Base-by-base conservation (phyloP, 2,329 filamentous ascomycete species). In the Colletotrichum spaethianum region DNA sequence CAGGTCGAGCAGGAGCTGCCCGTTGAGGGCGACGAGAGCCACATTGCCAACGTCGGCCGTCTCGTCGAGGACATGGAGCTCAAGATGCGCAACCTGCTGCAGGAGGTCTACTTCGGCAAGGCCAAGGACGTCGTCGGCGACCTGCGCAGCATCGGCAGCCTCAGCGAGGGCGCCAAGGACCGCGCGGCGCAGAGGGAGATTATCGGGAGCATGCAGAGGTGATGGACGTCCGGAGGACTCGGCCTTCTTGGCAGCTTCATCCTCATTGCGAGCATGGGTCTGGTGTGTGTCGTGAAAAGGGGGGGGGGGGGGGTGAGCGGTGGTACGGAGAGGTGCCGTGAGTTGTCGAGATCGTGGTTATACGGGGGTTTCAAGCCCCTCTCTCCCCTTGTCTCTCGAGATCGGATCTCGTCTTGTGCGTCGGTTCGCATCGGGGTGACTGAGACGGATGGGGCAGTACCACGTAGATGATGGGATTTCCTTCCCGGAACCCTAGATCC, bases 71-170 rank as follows among this genome's bases (percentile, higher is more conserved):
- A 99, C 83, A 98, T 99, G 96, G 96, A 99, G 86, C 91, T 98
- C 81, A 98, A 98, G 89, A 98, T 99, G 96, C 91, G 96, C 75
- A 99, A 99, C 83, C 83, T 98, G 83, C 86, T 99, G 81, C 96
- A 99, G 87, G 96, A 99, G 84, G 96, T 99, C 61, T 99, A 99
- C 86, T 99, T 99, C 84, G 96, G 96, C 80, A 99, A 99, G 88
- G 96, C 96, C 67, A 98, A 97, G 89, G 96, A 99, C 83, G 95
- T 99, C 3, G 96, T 99, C 4, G 96, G 96, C 67, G 96, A 99
- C 82, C 84, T 99, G 83, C 90, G 96, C 81, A 98, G 95, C 83
- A 89, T 97, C 75, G 91, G 91, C 63, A 92, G 93, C 74, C 84
- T 98, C 81, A 97, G 94, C 75, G 94, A 98, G 83, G 91, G 92